A percentile compares a stretch with the other conserved stretches of the same genome.
Conservation (phyloP, 2,329 filamentous ascomycete genomes). For the Colletotrichum shisoi region DNA sequence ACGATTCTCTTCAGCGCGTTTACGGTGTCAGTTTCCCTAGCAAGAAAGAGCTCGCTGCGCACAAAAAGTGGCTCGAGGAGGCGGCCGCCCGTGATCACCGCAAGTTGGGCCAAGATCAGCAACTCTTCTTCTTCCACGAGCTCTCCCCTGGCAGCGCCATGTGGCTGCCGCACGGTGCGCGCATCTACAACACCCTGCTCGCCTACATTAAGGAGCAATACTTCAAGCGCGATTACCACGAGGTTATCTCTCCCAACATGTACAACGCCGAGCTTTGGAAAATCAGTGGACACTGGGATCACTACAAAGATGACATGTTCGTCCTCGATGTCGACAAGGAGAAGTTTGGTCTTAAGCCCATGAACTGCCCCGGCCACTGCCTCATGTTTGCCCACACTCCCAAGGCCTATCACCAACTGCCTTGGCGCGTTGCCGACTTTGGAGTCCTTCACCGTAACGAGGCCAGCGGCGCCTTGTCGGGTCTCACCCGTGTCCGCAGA, state of each 20-base stretch:
- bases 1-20: slow-evolving; percentile 94
- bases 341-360: slow-evolving; percentile 81
- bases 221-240: slow-evolving; percentile 90
- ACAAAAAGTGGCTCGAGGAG: slow-evolving; percentile 94
- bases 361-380: slow-evolving; percentile 98
- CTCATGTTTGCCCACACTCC: slow-evolving; percentile 84
- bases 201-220: slow-evolving; percentile 85
- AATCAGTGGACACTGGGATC: slow-evolving; percentile 89
- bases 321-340: slow-evolving; percentile 81
- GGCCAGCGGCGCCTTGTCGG: slow-evolving; percentile 87
- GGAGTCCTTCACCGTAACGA: slow-evolving; percentile 90
- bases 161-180: slow-evolving; percentile 89
- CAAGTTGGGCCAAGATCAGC: slow-evolving; percentile 92
- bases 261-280: slow-evolving; percentile 95
- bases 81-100: slow-evolving; percentile 97
- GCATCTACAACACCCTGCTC: slow-evolving; percentile 90
- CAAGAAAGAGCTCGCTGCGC: slow-evolving; percentile 92
- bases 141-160: slow-evolving; percentile 92
- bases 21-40: slow-evolving; percentile 95
- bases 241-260: slow-evolving; percentile 93
- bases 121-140: slow-evolving; percentile 96
- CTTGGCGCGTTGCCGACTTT: slow-evolving; percentile 93
- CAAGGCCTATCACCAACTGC: slow-evolving; percentile 87
- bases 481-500: slow-evolving; percentile 87
- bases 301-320: slow-evolving; percentile 87